Base-by-base conservation (phyloP, 257 asterid genomes). In the Scutellaria galericulata region DNA sequence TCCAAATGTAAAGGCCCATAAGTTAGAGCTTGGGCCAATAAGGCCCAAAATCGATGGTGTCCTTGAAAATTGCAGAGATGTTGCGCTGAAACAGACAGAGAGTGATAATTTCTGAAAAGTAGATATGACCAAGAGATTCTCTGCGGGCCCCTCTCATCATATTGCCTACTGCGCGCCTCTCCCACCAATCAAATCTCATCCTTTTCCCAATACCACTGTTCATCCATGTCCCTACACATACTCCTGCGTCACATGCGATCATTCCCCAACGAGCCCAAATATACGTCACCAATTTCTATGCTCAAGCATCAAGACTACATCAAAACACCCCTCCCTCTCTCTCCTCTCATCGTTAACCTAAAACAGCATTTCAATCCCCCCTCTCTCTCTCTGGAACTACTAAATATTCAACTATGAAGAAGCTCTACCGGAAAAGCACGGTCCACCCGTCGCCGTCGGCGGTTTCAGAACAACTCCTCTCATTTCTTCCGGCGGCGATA, bases 371-470 rank as follows among this genome's bases (percentile, higher is more conserved):
- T 53, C 61, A 20, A 18, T 71, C 50, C 66, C 63, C 66, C 72
- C 76, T 71, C 48, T 61, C 73, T 72, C 75, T 47, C 64, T 65
- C 68, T 52, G 10, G n/a, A 64, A 52, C 18, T 37, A 12, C 66
- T 31, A 6, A 35, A 2, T 56, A 20, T 12, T 51, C 79, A 40
- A 57, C 80, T 35, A 89, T 89, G 96, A 89, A 89, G 82, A 89
- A 87, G 81, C 87, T 83, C 11, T 82, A 87, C 66, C 64, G 85
- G 70, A 89, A 82, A 44, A 81, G 93, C 5, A 66, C 91, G 69
- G 88, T 89, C 48, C 93, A 89, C 41, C 93, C 96, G 18, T 80
- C 91, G 76, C 88, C 87, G 50, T 81, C 91, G 62, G 83, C 66
- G 22, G 80, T 88, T 2, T 83, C 93, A 6, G 90, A 86, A 82